These are phyloP conservation scores for Lasiodiplodia citricola DNA, from an alignment of 2,329 filamentous ascomycete genomes.

Conservation along the genomic window DNA sequence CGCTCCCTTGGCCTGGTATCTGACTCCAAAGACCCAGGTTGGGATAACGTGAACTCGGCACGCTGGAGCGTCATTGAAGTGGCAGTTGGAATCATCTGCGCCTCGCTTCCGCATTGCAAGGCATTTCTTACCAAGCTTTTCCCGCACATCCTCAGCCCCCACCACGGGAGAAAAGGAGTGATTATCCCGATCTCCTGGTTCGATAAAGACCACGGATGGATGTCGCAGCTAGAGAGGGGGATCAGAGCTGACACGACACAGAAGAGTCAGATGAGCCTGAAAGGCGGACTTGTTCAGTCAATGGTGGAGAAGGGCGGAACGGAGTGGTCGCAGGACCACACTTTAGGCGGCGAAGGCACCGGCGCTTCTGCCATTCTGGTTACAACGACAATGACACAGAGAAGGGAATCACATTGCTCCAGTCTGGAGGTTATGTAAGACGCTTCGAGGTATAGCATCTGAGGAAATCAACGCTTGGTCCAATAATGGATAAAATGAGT, in stretches of 20 bases:
- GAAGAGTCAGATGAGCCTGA: not conserved
- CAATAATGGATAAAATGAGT: no score
- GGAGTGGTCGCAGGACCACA: no score
- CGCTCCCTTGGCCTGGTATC: conserved; percentile 35
- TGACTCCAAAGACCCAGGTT: conserved; percentile 39
- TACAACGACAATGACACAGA: not conserved
- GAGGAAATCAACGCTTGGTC: no score
- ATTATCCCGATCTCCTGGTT: not conserved
- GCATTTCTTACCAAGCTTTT: conserved; percentile 32
- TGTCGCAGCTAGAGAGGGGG: not conserved
- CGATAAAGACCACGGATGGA: not conserved
- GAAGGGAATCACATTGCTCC: not conserved
- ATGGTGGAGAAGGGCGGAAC: not conserved
- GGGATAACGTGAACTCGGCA: conserved; percentile 40
- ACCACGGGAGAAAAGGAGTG: not conserved
- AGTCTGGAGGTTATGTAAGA: not conserved
- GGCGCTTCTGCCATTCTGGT: not conserved
- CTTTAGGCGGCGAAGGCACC: not conserved
- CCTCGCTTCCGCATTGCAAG: conserved; percentile 38
- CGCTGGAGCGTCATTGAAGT: conserved; percentile 38
- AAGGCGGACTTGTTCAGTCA: not conserved
- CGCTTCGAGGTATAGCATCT: not conserved
- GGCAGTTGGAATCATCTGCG: conserved; percentile 39
- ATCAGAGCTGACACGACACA: not conserved
- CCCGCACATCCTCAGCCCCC: not conserved